These are phyloP conservation scores for Boletellus ananas DNA, from an alignment of 768 basidiomycete genomes.

Conservation along the genomic window DNA sequence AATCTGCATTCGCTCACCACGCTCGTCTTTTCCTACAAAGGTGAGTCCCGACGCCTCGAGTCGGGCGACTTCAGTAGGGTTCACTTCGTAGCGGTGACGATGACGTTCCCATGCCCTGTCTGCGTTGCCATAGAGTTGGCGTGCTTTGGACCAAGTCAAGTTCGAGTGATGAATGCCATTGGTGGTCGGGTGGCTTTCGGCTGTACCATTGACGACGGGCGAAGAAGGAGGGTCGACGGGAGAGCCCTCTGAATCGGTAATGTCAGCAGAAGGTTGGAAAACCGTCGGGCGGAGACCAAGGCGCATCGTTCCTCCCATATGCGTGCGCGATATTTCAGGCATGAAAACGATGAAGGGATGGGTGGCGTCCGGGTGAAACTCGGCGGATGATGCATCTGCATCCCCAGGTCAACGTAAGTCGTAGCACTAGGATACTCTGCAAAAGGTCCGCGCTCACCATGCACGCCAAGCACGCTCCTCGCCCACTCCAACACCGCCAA, in stretches of 20 bases:
- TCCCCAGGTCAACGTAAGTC: slow-evolving; percentile 8
- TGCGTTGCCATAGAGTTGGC: slow-evolving; percentile 80
- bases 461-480: slow-evolving; percentile 70
- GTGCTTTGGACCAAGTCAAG: slow-evolving; percentile 65
- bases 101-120: slow-evolving; percentile 93
- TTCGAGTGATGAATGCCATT: slow-evolving; percentile 33
- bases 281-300: slow-evolving; percentile 96
- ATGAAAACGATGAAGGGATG: slow-evolving; percentile 90
- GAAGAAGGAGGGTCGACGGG: slow-evolving; percentile 6
- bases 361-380: slow-evolving; percentile 62
- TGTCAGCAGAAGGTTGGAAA: slow-evolving; percentile 51
- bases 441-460: slow-evolving; percentile 41
- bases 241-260: slow-evolving; percentile 11
- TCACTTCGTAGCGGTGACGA: slow-evolving; percentile 94
- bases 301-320: slow-evolving; percentile 99
- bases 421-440: background rate
- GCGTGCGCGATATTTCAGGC: slow-evolving; percentile 97
- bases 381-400: slow-evolving; percentile 79
- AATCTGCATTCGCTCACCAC: slow-evolving; percentile 96
- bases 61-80: slow-evolving; percentile 76
- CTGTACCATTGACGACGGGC: slow-evolving; percentile 3
- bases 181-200: background rate
- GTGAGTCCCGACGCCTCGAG: slow-evolving; percentile 70
- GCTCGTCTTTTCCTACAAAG: slow-evolving; percentile 89
- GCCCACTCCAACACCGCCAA: slow-evolving; percentile 96